Conservation (phyloP, 345 rosid species). For the Balakata baccata region DNA sequence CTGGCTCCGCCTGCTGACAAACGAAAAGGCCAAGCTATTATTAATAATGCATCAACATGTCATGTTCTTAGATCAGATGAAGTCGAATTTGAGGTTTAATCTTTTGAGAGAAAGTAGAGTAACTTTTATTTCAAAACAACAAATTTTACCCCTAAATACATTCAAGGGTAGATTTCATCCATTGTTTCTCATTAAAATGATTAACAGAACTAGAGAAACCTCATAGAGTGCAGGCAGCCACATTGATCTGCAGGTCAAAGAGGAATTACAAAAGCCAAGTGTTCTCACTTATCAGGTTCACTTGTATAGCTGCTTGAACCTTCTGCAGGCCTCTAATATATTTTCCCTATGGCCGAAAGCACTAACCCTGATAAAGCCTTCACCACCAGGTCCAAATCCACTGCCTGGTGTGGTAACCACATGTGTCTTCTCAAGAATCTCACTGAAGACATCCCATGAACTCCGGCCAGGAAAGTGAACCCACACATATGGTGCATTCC, state of each 20-base stretch:
- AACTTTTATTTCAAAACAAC: no score
- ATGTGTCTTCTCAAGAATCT: slow-evolving; percentile 88
- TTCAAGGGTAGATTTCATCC: no score
- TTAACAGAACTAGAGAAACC: not conserved
- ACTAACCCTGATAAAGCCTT: slow-evolving; percentile 87
- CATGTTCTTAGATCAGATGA: slow-evolving; percentile 57
- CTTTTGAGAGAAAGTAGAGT: no score
- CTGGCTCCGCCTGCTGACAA: slow-evolving; percentile 53
- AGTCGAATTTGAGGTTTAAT: slow-evolving; percentile 55
- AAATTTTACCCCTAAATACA: no score
- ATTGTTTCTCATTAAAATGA: no score
- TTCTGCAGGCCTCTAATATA: slow-evolving; percentile 79
- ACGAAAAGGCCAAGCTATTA: slow-evolving; percentile 37
- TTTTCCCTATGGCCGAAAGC: slow-evolving; percentile 92
- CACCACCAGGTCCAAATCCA: slow-evolving; percentile 97
- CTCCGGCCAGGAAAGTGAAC: slow-evolving; percentile 89
- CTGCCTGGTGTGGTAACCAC: slow-evolving; percentile 94
- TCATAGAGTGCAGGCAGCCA: not conserved
- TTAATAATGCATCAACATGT: slow-evolving; percentile 30
- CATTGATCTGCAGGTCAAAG: not conserved
- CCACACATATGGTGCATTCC: slow-evolving; percentile 94
- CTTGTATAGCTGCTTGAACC: slow-evolving; percentile 60
- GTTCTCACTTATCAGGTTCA: not conserved
- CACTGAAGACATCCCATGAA: slow-evolving; percentile 95
- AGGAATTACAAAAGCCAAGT: no score